Base-by-base conservation (phyloP, 139 green algal genomes). In the Mesostigma viride region DNA sequence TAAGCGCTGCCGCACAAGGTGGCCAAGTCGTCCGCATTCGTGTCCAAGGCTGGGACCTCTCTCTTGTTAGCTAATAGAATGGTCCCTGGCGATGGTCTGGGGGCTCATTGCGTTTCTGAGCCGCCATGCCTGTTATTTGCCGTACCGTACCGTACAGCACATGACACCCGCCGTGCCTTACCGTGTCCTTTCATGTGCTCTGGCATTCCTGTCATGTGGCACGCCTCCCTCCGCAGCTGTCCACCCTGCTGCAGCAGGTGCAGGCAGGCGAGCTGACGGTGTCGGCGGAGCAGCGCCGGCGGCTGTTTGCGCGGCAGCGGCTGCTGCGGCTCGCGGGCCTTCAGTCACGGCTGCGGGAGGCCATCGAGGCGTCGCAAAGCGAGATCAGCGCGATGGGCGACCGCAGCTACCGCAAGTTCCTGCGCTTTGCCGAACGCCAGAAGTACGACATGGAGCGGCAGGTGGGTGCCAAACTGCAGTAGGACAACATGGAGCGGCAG, bases 311-410 rank as follows among this genome's bases (percentile, higher is more conserved):
- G 3, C 68, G 32, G 20, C 68, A 74, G 40, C 33, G 46, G 3
- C 73, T 71, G 68, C 60, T 74, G n/a, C 47, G 68, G 6, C 62
- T 74, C 35, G 24, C 26, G 0, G 26, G 61, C 36, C 31, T 74
- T n/a, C 63, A 75, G 69, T 20, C 31, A 0, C 47, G 62, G 60
- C 31, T 75, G 27, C 27, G 69, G 31, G 20, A 61, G 2, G 69
- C 62, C 8, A 3, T 75, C 24, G 63, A 74, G 3, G 69, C 68
- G 65, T 64, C 46, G 62, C 65, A 75, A 47, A 30, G 34, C 20
- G 69, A 88, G 36, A 70, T 96, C 1, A 78, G 76, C 68, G 58
- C 63, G 32, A 75, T 95, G 79, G 76, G 65, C 14, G 90, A 96
- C 44, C 69, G 78, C 34, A 44, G 68, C 30, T 96, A 96, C 80